Conservation (phyloP, 345 rosid species). For the Salix brachista region DNA sequence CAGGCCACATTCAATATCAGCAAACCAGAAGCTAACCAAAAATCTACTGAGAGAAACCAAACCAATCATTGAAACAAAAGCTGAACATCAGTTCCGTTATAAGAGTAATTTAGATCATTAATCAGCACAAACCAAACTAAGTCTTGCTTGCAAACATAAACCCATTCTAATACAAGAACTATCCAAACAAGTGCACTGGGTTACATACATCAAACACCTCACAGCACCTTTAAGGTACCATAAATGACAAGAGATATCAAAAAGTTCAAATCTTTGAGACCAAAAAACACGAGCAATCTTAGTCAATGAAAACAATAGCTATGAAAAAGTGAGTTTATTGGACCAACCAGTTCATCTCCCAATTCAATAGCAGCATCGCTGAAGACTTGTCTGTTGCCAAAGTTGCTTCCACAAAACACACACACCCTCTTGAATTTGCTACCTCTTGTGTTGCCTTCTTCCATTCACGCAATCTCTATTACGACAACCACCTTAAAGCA, state of each 20-base stretch:
- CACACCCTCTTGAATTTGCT: slow-evolving; percentile 75
- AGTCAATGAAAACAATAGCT: slow-evolving; percentile 1
- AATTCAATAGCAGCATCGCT: slow-evolving; percentile 86
- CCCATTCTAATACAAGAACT: neutral
- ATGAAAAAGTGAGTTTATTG: slow-evolving; percentile 3
- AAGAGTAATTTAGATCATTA: neutral
- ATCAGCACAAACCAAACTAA: neutral
- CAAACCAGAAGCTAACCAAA: neutral
- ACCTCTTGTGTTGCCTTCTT: slow-evolving; percentile 27
- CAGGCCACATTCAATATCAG: slow-evolving; percentile 16
- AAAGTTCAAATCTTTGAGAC: neutral
- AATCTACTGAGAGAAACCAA: neutral
- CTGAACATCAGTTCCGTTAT: neutral
- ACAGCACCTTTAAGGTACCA: neutral
- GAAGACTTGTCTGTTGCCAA: slow-evolving; percentile 77
- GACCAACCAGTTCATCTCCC: slow-evolving; percentile 90
- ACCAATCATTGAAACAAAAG: neutral
- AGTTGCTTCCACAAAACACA: slow-evolving; percentile 92
- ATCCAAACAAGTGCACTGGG: neutral
- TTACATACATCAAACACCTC: slow-evolving; percentile 1
- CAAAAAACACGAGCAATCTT: neutral
- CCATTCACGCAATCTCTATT: slow-evolving; percentile 43
- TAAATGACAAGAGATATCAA: neutral
- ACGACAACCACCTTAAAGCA: slow-evolving; percentile 4
- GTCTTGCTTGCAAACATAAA: slow-evolving; percentile 9